Evolutionary conservation across 345 rosid species (phyloP).

Genomic region (Carallia pectinifolia): DNA sequence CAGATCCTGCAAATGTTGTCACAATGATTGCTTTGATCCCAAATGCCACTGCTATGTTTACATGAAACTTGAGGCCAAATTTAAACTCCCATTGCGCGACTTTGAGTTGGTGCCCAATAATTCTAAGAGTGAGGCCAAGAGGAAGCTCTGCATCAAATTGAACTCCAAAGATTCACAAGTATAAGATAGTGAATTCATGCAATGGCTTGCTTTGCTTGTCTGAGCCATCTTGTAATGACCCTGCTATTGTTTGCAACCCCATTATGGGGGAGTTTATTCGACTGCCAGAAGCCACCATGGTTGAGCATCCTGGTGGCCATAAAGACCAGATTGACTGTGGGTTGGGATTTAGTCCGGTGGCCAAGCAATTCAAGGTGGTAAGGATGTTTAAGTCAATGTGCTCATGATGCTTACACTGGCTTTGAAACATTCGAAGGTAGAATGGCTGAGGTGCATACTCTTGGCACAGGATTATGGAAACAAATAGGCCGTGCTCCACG

Average conservation of each 20-base stretch:
- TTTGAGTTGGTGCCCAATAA: neutral
- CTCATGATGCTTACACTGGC: neutral
- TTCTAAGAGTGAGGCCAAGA: neutral
- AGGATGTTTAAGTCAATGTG: neutral
- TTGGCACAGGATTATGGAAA: constrained; percentile 18
- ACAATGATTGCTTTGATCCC: neutral
- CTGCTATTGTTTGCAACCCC: constrained; percentile 25
- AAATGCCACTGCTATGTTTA: neutral
- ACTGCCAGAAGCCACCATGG: constrained; percentile 11
- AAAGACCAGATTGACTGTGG: constrained; percentile 7
- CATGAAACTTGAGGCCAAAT: constrained; percentile 7
- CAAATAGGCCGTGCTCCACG: constrained; percentile 6
- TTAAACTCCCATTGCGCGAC: constrained; percentile 17
- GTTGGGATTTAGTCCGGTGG: constrained; percentile 12
- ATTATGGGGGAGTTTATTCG: constrained; percentile 18
- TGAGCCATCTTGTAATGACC: constrained; percentile 2
- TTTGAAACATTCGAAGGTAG: neutral
- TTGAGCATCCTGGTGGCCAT: neutral
- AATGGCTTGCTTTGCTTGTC: constrained; percentile 30
- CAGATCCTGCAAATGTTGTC: neutral
- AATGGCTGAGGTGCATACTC: constrained; percentile 10
- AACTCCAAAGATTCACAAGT: neutral
- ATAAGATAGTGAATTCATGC: constrained; percentile 18
- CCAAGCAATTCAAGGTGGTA: constrained; percentile 21
- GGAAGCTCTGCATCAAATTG: neutral